Conservation (phyloP, 192 early-diverging fungal genomes). For the Coemansia sp. region DNA sequence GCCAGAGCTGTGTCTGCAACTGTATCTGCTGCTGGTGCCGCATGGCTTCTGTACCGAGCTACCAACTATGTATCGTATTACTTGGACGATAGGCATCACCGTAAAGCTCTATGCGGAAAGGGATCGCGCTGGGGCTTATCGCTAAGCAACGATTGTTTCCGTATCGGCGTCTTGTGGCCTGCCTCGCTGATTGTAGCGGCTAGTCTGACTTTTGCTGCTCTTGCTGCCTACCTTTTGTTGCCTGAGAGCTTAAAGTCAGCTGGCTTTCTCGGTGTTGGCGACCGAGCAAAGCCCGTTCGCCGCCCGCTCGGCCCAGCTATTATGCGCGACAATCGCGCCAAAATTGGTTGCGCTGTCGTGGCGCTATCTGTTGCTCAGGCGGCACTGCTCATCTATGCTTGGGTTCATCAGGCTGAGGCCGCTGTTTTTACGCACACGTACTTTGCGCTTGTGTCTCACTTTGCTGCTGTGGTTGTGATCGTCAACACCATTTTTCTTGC, state of each 20-base stretch:
- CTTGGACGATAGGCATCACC: neutral
- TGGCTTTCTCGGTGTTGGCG: neutral
- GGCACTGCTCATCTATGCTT: neutral
- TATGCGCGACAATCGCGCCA: conserved; percentile 26
- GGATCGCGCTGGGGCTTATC: conserved; percentile 10
- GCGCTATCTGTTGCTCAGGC: conserved; percentile 6
- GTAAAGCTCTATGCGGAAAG: conserved; percentile 8
- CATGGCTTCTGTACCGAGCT: neutral
- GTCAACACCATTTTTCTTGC: neutral
- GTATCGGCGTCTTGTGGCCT: conserved; percentile 20
- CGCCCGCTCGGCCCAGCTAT: conserved; percentile 19
- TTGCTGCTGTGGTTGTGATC: neutral
- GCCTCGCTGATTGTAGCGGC: conserved; percentile 4
- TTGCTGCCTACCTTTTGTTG: neutral
- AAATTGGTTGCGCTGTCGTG: neutral
- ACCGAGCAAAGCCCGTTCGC: conserved; percentile 11
- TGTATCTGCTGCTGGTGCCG: neutral
- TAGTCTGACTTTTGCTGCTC: neutral
- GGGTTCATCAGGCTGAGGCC: neutral
- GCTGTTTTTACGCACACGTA: neutral
- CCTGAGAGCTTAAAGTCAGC: neutral
- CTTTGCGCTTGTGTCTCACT: neutral
- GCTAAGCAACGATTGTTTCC: conserved; percentile 13
- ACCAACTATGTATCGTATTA: neutral
- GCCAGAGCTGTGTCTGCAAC: neutral